A percentile compares a stretch with the other conserved stretches of the same genome.
Evolutionary conservation across 352 stramenopile genomes (phyloP).

Genomic region (Pythium aristosporum): DNA sequence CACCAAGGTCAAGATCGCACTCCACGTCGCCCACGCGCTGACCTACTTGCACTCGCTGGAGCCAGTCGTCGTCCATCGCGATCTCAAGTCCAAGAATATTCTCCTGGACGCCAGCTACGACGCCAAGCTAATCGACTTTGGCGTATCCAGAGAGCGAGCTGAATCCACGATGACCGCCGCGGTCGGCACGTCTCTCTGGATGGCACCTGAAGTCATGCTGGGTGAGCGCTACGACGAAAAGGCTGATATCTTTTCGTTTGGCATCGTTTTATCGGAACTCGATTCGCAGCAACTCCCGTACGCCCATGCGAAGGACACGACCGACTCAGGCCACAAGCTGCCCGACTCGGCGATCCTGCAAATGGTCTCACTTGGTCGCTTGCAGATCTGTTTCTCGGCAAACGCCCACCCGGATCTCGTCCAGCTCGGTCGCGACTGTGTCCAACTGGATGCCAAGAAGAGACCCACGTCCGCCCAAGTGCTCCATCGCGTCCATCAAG

Average conservation of each 20-base stretch:
- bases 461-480: slow-evolving; percentile 36
- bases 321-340: slow-evolving; percentile 20
- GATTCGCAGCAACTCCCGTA: slow-evolving; percentile 35
- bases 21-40: slow-evolving; percentile 7
- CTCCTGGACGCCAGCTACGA: slow-evolving; percentile 9
- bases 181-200: slow-evolving; percentile 1
- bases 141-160: slow-evolving; percentile 6
- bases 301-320: not conserved
- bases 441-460: slow-evolving; percentile 33
- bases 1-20: slow-evolving; percentile 21
- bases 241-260: slow-evolving; percentile 12
- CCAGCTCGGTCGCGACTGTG: slow-evolving; percentile 34
- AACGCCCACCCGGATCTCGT: slow-evolving; percentile 28
- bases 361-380: slow-evolving; percentile 36
- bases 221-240: slow-evolving; percentile 14
- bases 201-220: slow-evolving; percentile 9
- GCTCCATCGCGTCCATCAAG: slow-evolving; percentile 24
- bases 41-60: slow-evolving; percentile 12
- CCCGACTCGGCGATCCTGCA: slow-evolving; percentile 40
- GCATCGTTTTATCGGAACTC: slow-evolving; percentile 4
- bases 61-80: slow-evolving; percentile 6
- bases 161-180: slow-evolving; percentile 9
- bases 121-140: slow-evolving; percentile 12
- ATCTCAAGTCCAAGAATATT: slow-evolving; percentile 15
- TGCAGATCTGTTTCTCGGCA: slow-evolving; percentile 37